These are phyloP conservation scores for Hansenula lynferdii DNA, from an alignment of 1,139 yeast species.

Conservation along the genomic window DNA sequence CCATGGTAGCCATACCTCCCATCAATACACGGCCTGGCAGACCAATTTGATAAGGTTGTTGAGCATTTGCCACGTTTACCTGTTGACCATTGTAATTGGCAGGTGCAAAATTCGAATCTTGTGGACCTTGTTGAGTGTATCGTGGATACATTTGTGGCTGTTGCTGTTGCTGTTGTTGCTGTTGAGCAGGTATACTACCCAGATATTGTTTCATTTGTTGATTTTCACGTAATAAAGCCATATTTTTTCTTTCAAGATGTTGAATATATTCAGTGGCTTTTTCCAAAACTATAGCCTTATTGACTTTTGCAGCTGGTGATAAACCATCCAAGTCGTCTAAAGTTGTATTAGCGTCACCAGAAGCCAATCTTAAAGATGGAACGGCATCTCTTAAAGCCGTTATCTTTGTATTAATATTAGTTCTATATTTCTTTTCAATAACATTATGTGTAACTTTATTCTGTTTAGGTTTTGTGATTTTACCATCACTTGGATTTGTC, in stretches of 20 bases:
- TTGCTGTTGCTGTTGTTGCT: slow-evolving; percentile 4
- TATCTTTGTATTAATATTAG: slow-evolving; percentile 70
- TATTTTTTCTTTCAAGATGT: slow-evolving; percentile 73
- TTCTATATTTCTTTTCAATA: slow-evolving; percentile 72
- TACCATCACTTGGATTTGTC: neutral
- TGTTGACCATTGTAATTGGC: slow-evolving; percentile 19
- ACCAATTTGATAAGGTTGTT: slow-evolving; percentile 22
- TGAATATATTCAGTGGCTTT: slow-evolving; percentile 88
- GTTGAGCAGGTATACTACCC: slow-evolving; percentile 11
- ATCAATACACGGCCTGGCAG: slow-evolving; percentile 26
- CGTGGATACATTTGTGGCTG: neutral
- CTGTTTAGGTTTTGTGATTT: slow-evolving; percentile 27
- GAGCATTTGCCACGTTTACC: slow-evolving; percentile 18
- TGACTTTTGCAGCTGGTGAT: slow-evolving; percentile 77
- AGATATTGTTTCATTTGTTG: slow-evolving; percentile 37
- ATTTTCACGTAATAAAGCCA: slow-evolving; percentile 48
- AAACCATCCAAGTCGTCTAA: slow-evolving; percentile 64
- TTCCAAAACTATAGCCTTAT: slow-evolving; percentile 81
- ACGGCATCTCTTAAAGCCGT: slow-evolving; percentile 63
- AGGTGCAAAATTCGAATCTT: slow-evolving; percentile 15
- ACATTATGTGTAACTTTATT: slow-evolving; percentile 65
- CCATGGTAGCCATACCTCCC: slow-evolving; percentile 29
- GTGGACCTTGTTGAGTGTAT: slow-evolving; percentile 2
- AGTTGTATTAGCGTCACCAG: slow-evolving; percentile 16
- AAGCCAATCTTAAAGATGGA: slow-evolving; percentile 46